Base-by-base conservation (phyloP, 257 asterid genomes). In the Primulina huaijiensis region DNA sequence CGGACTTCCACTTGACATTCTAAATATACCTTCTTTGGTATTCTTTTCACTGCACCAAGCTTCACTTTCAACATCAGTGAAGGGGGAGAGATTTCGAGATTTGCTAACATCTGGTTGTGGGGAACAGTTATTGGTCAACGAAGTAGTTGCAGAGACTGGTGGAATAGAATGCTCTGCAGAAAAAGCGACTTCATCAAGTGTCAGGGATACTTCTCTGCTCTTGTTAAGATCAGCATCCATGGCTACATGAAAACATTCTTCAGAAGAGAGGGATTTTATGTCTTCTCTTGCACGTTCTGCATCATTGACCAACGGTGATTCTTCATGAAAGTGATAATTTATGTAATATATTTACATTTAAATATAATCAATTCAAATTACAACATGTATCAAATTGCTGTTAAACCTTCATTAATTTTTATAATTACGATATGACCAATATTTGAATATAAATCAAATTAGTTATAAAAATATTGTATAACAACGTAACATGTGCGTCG, bases 11-110 rank as follows among this genome's bases (percentile, higher is more conserved):
- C 60, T 53, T 59, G 74, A 64, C 17, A 63, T 12, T 53, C 58
- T 67, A 25, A 29, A 21, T 8, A 64, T 55, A 63, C 61, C 19
- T 57, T 62, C 79, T 7, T 62, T 62, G n/a, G 70, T 31, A 72
- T 33, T 62, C 20, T 31, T 27, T 57, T 74, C 59, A 62, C 71
- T 23, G 62, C 71, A 77, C 40, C 58, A 38, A 75, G 55, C 62
- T 62, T 65, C 82, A 82, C 64, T 74, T 72, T 70, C 83, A 78
- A 70, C 77, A 72, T 62, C 85, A 60, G 84, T 69, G 35, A 64
- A 16, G 17, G 70, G 25, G 55, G 77, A 71, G 1, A 75, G 21
- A 25, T 74, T 29, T 58, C 70, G 72, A 19, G 14, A 10, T n/a
- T 76, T 9, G 64, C 31, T 17, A 38, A 38, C 60, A 66, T 59